Evolutionary conservation across 31 red algal species (phyloP), one percentile per base, ranked within the genome.

Genomic region (Pterothamnion heteromorphum): DNA sequence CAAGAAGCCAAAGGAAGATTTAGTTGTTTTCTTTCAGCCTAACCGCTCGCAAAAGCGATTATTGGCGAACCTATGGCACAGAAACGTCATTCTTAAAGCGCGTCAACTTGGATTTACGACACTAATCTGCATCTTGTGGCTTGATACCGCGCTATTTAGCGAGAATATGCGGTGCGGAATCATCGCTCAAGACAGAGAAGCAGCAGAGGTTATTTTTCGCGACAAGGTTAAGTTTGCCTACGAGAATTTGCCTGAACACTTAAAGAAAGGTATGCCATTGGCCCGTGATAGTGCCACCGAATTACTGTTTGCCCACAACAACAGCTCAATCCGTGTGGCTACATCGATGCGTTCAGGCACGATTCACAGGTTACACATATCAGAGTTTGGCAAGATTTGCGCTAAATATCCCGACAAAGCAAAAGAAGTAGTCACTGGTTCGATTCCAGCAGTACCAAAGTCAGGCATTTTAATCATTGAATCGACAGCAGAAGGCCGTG

Each of bases 61-160:
- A 41, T 41, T 41, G 38, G 38, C 38, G 38, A 41, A 41, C 38
- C 38, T 41, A 41, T 41, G 38, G 38, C 38, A 41, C 38, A 41
- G 38, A 41, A 41, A 76, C 30, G 72, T 76, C 30, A 86, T 86
- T 35, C 82, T 86, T 36, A 86, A 86, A 35, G 37, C 35, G 26
- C 82, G 82, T 35, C 82, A 86, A 35, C 82, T 86, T 86, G 82
- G 82, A 39, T 86, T 86, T 43, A 39, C 82, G 24, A 86, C 82
- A 27, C 30, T 86, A 35, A 36, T 86, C 34, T 26, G 24, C 30
- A 27, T 86, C 37, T 24, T 37, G 24, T 27, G 35, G 32, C 82
- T 86, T 86, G 82, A 86, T 37, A 37, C 23, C 24, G 26, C 30
- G 28, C 32, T 86, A 26, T 86, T 36, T 36, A 86, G 24, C 22